phyloP scores from a whole-genome alignment of 2,329 filamentous ascomycete species.

The Apiospora aurea region DNA sequence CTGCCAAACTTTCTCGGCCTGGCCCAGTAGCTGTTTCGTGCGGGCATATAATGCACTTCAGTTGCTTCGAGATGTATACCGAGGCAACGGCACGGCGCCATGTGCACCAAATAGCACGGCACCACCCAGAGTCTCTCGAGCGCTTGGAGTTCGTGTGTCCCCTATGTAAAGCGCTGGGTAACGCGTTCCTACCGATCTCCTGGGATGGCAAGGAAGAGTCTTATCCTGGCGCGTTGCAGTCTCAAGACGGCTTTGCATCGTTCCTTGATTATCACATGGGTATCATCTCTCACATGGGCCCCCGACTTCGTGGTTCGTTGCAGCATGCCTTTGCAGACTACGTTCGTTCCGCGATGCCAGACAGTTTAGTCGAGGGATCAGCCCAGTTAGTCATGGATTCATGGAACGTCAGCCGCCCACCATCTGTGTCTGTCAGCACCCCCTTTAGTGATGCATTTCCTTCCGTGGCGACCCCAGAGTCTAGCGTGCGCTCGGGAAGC shows the following conservation, averaged over 20 bases:
- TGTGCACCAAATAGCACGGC: constrained; percentile 88
- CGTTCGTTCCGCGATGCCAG: constrained; percentile 46
- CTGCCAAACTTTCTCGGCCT: constrained; percentile 67
- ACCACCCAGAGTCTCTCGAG: constrained; percentile 84
- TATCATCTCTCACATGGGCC: constrained; percentile 33
- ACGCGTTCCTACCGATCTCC: constrained; percentile 91
- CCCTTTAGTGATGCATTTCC: constrained; percentile 53
- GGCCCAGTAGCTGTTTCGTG: constrained; percentile 91
- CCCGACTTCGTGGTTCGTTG: constrained; percentile 43
- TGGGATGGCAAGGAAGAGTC: constrained; percentile 93
- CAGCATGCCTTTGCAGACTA: constrained; percentile 49
- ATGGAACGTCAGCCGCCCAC: constrained; percentile 49
- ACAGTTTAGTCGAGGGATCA: constrained; percentile 48
- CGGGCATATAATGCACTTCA: constrained; percentile 98
- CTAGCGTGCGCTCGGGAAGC: constrained; percentile 43
- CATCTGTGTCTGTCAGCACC: constrained; percentile 46
- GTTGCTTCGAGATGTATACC: constrained; percentile 92
- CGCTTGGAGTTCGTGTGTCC: constrained; percentile 94
- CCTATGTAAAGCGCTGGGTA: constrained; percentile 94
- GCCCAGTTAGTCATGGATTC: constrained; percentile 46
- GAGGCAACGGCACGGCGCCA: constrained; percentile 85
- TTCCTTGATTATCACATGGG: constrained; percentile 71
- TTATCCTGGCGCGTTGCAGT: constrained; percentile 75
- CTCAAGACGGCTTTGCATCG: constrained; percentile 66
- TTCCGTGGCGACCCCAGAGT: constrained; percentile 45